These are phyloP conservation scores for Verticillium nonalfalfae DNA, from an alignment of 2,329 filamentous ascomycete genomes.

Conservation along the genomic window DNA sequence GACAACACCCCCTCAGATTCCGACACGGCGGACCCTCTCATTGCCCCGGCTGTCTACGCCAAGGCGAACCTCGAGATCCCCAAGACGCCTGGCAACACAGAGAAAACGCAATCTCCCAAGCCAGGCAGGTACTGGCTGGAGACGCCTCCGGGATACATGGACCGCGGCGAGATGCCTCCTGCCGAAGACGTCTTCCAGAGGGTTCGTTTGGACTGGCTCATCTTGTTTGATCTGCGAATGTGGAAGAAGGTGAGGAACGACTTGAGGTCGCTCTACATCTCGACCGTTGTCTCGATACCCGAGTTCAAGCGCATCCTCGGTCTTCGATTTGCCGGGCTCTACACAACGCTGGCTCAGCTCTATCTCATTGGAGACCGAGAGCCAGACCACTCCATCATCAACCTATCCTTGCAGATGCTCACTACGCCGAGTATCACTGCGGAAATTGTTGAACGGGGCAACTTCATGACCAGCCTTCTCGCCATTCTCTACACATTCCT, in stretches of 20 bases:
- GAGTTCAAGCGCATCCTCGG: slow-evolving; percentile 94
- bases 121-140: slow-evolving; percentile 82
- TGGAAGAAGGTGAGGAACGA: slow-evolving; percentile 95
- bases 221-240: slow-evolving; percentile 88
- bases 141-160: slow-evolving; percentile 64
- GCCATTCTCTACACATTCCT: slow-evolving; percentile 97
- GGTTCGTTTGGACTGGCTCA: slow-evolving; percentile 87
- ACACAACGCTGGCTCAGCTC: slow-evolving; percentile 86
- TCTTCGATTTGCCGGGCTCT: slow-evolving; percentile 88
- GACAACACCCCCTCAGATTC: slow-evolving; percentile 67
- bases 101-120: slow-evolving; percentile 44
- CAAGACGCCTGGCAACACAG: slow-evolving; percentile 62
- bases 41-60: slow-evolving; percentile 53
- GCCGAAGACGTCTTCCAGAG: slow-evolving; percentile 87
- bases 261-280: slow-evolving; percentile 89
- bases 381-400: slow-evolving; percentile 97
- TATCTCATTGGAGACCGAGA: slow-evolving; percentile 95
- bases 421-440: slow-evolving; percentile 95
- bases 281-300: slow-evolving; percentile 89
- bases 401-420: slow-evolving; percentile 91
- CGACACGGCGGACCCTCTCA: slow-evolving; percentile 62
- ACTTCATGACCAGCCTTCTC: slow-evolving; percentile 92
- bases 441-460: slow-evolving; percentile 89
- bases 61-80: slow-evolving; percentile 70
- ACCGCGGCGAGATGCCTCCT: slow-evolving; percentile 54